Percentiles rank a stretch among this genome's conserved stretches.
Evolutionary conservation across 176 grass and related monocot genomes (phyloP).

Genomic region (Oryza longistaminata): DNA sequence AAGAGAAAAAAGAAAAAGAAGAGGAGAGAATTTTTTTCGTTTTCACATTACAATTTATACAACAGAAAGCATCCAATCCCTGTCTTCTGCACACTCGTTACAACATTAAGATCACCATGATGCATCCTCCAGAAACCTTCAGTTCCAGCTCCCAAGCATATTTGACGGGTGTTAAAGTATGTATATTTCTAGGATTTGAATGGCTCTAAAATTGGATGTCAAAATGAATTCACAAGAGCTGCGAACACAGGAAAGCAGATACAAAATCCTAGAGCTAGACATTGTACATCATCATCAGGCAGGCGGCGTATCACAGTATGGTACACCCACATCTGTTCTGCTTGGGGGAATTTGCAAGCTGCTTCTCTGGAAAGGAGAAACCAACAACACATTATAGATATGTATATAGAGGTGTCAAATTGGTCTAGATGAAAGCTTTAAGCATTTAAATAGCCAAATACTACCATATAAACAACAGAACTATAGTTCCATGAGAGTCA

Average conservation of each 20-base stretch:
- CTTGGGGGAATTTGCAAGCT: slow-evolving; percentile 47
- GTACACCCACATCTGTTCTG: slow-evolving; percentile 78
- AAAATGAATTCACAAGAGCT: slow-evolving; percentile 54
- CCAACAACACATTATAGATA: slow-evolving; percentile 19
- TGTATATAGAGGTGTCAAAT: background rate
- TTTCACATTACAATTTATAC: slow-evolving; percentile 59
- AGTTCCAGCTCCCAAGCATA: slow-evolving; percentile 14
- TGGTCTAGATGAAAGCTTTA: background rate
- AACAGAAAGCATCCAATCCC: slow-evolving; percentile 52
- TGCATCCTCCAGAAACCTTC: slow-evolving; percentile 33
- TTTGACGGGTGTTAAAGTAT: slow-evolving; percentile 4
- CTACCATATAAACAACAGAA: background rate
- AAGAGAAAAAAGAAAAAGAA: background rate
- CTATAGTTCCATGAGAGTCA: background rate
- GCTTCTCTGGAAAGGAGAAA: slow-evolving; percentile 59
- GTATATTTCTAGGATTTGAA: slow-evolving; percentile 21
- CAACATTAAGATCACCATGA: slow-evolving; percentile 25
- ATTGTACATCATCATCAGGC: slow-evolving; percentile 34
- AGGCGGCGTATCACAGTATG: slow-evolving; percentile 56
- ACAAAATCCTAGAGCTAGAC: slow-evolving; percentile 45
- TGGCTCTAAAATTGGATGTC: slow-evolving; percentile 49
- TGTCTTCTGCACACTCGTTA: slow-evolving; percentile 11
- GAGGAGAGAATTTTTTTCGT: background rate
- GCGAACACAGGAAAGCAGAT: slow-evolving; percentile 33
- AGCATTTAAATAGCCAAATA: background rate